A percentile compares a stretch with the other conserved stretches of the same genome.
Evolutionary conservation across 345 rosid genomes (phyloP).

Genomic region (Populus alba): DNA sequence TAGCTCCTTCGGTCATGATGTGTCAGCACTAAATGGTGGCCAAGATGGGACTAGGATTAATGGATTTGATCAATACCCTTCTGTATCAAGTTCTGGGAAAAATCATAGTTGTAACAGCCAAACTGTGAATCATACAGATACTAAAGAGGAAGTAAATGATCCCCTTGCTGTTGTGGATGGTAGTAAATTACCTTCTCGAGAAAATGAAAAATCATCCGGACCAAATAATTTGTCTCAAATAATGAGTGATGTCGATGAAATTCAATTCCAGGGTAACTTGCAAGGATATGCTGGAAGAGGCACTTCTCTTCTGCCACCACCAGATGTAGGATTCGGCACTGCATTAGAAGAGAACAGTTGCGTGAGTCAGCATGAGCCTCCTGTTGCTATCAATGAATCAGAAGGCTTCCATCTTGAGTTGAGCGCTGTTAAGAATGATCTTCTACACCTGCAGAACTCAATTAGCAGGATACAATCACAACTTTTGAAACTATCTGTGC

Average conservation of each 20-base stretch:
- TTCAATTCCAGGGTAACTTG: slow-evolving; percentile 30
- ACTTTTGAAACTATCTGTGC: slow-evolving; percentile 57
- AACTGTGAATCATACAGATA: slow-evolving; percentile 21
- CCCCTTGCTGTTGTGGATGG: slow-evolving; percentile 22
- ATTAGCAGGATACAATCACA: slow-evolving; percentile 56
- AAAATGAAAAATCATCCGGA: slow-evolving; percentile 32
- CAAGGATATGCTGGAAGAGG: slow-evolving; percentile 30
- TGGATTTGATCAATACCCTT: slow-evolving; percentile 23
- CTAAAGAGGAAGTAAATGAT: slow-evolving; percentile 29
- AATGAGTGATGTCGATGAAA: slow-evolving; percentile 35
- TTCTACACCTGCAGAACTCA: slow-evolving; percentile 53
- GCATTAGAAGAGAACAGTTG: slow-evolving; percentile 28
- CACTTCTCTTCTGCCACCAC: slow-evolving; percentile 19
- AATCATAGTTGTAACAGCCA: slow-evolving; percentile 17
- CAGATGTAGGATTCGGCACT: slow-evolving; percentile 26
- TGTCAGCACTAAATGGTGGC: slow-evolving; percentile 27
- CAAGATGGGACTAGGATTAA: slow-evolving; percentile 29
- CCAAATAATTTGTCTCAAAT: slow-evolving; percentile 36
- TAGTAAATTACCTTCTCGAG: slow-evolving; percentile 30
- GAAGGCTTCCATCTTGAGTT: slow-evolving; percentile 54
- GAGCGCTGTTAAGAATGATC: slow-evolving; percentile 50
- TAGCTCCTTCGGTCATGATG: slow-evolving; percentile 29
- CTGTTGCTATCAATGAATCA: slow-evolving; percentile 46
- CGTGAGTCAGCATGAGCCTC: slow-evolving; percentile 34
- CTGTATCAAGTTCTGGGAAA: slow-evolving; percentile 31